Conservation (phyloP, 2,329 filamentous ascomycete species). For the Penicillium sp. region DNA sequence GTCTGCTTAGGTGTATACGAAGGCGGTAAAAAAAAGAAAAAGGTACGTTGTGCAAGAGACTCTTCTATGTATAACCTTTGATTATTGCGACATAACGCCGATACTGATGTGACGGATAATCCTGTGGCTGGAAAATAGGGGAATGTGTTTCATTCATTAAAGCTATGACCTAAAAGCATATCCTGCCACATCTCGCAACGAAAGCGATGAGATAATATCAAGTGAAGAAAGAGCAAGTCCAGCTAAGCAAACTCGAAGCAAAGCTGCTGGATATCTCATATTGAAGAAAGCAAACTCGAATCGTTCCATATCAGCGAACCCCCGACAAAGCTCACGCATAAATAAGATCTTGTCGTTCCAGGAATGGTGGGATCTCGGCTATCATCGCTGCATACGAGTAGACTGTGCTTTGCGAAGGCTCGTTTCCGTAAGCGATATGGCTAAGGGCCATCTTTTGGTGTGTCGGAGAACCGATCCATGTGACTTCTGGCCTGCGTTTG, state of each 20-base stretch:
- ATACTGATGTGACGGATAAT: neutral
- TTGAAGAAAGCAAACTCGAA: neutral
- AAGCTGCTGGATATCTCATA: neutral
- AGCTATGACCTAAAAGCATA: neutral
- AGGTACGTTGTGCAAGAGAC: no score
- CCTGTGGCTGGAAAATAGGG: neutral
- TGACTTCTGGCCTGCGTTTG: conserved; percentile 10
- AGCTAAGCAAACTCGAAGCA: neutral
- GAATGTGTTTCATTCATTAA: no score
- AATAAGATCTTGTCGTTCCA: conserved; percentile 1
- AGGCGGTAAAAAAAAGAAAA: no score
- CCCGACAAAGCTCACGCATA: neutral
- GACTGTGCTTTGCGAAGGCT: conserved; percentile 9
- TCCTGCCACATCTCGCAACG: neutral
- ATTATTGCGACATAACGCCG: neutral
- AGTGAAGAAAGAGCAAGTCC: neutral
- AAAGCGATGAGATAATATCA: neutral
- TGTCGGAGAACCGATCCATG: conserved; percentile 23
- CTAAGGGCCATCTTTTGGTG: conserved; percentile 23
- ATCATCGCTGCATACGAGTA: conserved; percentile 29
- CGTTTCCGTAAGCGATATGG: conserved; percentile 26
- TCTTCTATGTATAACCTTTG: no score
- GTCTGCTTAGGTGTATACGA: no score
- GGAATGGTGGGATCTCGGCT: conserved; percentile 23
- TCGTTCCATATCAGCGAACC: neutral